Evolutionary conservation across 768 basidiomycete genomes (phyloP), one percentile per base, ranked within the genome.

Genomic region (Russula earlei): DNA sequence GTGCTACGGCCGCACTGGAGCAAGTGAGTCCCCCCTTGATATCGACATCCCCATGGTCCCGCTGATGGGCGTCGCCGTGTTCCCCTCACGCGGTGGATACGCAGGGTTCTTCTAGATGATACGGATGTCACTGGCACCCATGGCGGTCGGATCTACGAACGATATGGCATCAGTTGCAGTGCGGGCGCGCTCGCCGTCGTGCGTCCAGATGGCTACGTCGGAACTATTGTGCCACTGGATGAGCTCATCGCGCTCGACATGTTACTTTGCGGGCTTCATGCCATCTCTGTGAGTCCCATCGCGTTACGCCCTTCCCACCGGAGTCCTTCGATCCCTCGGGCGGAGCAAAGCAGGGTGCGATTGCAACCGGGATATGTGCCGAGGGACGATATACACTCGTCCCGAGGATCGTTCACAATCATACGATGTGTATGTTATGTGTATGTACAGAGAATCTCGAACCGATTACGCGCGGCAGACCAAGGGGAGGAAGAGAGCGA

Each of bases 161-260:
- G 74, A 24, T 84, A 80, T 59, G 84, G 83, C 0, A 74, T 83
- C 43, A 67, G 70, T 31, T 54, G 68, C 5, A 59, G 60, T 47
- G 55, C 58, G 1, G 82, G 82, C 17, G 78, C 75, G 10, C 62
- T 82, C 11, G 75, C 82, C 8, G 70, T 82, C 47, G 75, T 84
- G 5, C 73, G 84, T 24, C 83, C 83, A 8, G 83, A 83, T 62
- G 85, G 84, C 15, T 85, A 84, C 54, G 75, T 87, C 29, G 82
- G 80, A 3, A 72, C 71, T 61, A 70, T 86, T 31, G 73, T 73
- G 1, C 76, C 83, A 0, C 67, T 85, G 40, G 71, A 74, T n/a
- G 60, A 72, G 9, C 49, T 63, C 22, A 63, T 68, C 12, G 63
- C 63, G 1, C 44, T 86, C 43, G 68, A 73, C 31, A 20, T 22